phyloP scores from a whole-genome alignment of 306 rosid species.

The Crotalaria pallida region DNA sequence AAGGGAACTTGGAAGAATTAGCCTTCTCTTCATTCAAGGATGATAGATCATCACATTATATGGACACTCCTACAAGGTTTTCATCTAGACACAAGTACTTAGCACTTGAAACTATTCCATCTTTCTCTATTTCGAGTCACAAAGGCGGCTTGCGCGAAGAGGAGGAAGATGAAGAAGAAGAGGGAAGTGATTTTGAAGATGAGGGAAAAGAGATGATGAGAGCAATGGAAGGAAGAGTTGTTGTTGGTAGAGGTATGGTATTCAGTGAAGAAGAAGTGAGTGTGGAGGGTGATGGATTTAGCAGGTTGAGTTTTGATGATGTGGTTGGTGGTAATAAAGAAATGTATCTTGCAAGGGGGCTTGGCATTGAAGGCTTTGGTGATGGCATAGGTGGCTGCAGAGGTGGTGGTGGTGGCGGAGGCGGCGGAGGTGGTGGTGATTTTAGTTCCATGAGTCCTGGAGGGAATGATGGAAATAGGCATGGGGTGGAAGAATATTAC shows the following conservation, averaged over 20 bases:
- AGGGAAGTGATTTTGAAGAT: conserved; percentile 35
- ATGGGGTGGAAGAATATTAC: conserved; percentile 55
- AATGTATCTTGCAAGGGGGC: conserved; percentile 52
- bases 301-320: conserved; percentile 29
- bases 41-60: conserved; percentile 19
- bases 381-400: conserved; percentile 39
- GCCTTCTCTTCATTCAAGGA: conserved; percentile 37
- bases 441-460: conserved; percentile 32
- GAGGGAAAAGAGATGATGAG: conserved; percentile 18
- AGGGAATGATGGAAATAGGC: conserved; percentile 49
- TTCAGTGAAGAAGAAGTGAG: conserved; percentile 32
- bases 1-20: conserved; percentile 64
- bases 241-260: conserved; percentile 13
- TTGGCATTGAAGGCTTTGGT: conserved; percentile 40
- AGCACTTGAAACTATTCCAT: conserved; percentile 54
- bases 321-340: conserved; percentile 33
- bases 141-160: conserved; percentile 34
- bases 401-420: conserved; percentile 17
- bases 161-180: conserved; percentile 53
- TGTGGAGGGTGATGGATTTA: conserved; percentile 28
- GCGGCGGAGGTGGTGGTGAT: conserved; percentile 36
- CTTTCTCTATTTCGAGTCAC: conserved; percentile 27
- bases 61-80: conserved; percentile 20
- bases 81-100: conserved; percentile 23
- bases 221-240: conserved; percentile 10